Evolutionary conservation across 2,329 filamentous ascomycete species (phyloP).

Genomic region (Aphanocladium album): DNA sequence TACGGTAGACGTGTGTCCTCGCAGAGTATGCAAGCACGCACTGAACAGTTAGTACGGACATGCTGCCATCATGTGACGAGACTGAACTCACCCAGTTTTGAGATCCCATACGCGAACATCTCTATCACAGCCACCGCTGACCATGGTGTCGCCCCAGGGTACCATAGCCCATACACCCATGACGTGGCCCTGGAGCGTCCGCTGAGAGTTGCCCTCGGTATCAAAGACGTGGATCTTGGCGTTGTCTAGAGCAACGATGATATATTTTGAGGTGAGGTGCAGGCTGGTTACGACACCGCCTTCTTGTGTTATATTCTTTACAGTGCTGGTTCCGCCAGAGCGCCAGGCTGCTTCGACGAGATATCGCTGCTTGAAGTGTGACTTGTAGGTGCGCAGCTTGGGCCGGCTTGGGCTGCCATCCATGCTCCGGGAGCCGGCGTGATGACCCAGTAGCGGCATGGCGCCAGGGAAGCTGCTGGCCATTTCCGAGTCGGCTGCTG

Average conservation of each 20-base stretch:
- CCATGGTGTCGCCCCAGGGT: slow-evolving; percentile 90
- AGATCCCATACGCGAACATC: slow-evolving; percentile 98
- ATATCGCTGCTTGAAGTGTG: slow-evolving; percentile 96
- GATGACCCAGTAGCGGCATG: slow-evolving; percentile 30
- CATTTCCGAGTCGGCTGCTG: slow-evolving; percentile 32
- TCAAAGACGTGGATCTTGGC: slow-evolving; percentile 98
- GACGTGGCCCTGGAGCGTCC: slow-evolving; percentile 88
- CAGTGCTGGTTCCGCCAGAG: slow-evolving; percentile 77
- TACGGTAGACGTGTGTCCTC: slow-evolving; percentile 94
- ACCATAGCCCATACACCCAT: slow-evolving; percentile 99
- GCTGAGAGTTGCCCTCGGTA: slow-evolving; percentile 79
- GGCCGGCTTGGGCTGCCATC: slow-evolving; percentile 48
- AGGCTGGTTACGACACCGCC: slow-evolving; percentile 95
- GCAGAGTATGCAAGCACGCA: slow-evolving; percentile 71
- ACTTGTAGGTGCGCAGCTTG: slow-evolving; percentile 81
- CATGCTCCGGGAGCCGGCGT: slow-evolving; percentile 46
- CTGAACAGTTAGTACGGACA: slow-evolving; percentile 35
- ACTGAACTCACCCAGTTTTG: slow-evolving; percentile 68
- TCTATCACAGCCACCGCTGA: slow-evolving; percentile 93
- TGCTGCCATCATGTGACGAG: background rate
- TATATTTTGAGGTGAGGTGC: slow-evolving; percentile 91
- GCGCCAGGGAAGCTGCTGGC: slow-evolving; percentile 42
- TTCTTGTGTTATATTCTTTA: slow-evolving; percentile 88
- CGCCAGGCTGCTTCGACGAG: slow-evolving; percentile 97
- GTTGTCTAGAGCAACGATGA: slow-evolving; percentile 95